phyloP scores from a whole-genome alignment of 1,284 basidiomycete genomes.

The Porodaedalea pini region DNA sequence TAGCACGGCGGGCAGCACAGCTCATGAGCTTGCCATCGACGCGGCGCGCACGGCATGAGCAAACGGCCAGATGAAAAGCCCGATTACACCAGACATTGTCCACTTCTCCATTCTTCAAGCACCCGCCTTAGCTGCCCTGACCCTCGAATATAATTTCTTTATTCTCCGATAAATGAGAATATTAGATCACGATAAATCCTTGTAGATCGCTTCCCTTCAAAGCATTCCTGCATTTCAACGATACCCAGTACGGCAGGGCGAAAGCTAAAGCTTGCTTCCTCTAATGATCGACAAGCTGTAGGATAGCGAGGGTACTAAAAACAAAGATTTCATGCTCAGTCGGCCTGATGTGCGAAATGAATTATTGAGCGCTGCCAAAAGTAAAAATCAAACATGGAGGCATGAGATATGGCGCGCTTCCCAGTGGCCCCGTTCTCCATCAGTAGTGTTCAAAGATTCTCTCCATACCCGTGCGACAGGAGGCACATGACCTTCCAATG shows the following conservation, averaged over 20 bases:
- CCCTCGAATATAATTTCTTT: not conserved
- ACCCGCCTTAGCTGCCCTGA: not conserved
- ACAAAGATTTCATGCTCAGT: no score
- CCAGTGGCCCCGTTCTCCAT: constrained; percentile 40
- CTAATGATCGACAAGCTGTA: not conserved
- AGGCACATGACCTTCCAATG: constrained; percentile 63
- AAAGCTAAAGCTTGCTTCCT: not conserved
- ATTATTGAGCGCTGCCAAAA: not conserved
- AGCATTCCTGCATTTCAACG: not conserved
- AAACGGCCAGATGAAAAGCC: constrained; percentile 7
- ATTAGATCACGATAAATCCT: not conserved
- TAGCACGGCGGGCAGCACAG: not conserved
- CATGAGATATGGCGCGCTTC: constrained; percentile 53
- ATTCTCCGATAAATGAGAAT: not conserved
- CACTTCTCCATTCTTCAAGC: constrained; percentile 13
- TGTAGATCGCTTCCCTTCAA: not conserved
- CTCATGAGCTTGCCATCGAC: not conserved
- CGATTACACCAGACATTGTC: constrained; percentile 12
- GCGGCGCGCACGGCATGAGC: not conserved
- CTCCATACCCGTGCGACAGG: constrained; percentile 62
- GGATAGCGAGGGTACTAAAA: no score
- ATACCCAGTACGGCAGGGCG: not conserved
- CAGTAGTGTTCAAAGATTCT: constrained; percentile 26
- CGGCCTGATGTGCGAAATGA: not conserved
- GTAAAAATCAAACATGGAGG: constrained; percentile 29